Evolutionary conservation across 2,329 filamentous ascomycete genomes (phyloP), one percentile per base, ranked within the genome.

Genomic region (Paecilomyces dactylethromorphus): DNA sequence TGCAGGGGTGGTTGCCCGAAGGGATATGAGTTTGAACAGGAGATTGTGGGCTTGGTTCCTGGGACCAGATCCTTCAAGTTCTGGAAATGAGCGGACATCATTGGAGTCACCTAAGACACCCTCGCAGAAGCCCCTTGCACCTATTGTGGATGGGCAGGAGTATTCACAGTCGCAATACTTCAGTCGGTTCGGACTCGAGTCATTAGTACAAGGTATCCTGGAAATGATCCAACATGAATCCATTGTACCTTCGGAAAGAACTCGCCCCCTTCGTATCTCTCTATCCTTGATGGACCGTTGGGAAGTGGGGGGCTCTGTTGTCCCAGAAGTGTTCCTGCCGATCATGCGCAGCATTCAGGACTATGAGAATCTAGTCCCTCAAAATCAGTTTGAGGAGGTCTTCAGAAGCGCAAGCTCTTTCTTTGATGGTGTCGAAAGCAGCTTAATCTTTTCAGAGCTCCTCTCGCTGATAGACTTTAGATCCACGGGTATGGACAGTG

Each of bases 201-300:
- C 90, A 1, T 78, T 99, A 50, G 88, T 87, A 3, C 83, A 82
- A 51, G 90, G 91, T 21, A 79, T 97, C 11, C 78, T 95, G 15
- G 83, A 84, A 53, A 89, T 96, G 86, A 88, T 97, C 61, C 82
- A 83, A 53, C 77, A 81, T 18, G 75, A 80, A 50, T 78, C 79
- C 51, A 71, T 68, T 4, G 79, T 79, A 57, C 83, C 89, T 0
- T 74, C 82, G 0, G 91, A 95, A 68, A 83, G 87, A 70, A 91
- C 92, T 21, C 87, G 87, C 45, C 93, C 94, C 0, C 97, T 96
- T 70, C 87, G 92, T 58, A 91, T 97, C 62, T 95, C 92, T 68
- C 82, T 97, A 2, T 97, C 95, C 15, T 80, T 99, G 56, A 97
- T 99, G 94, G 94, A 99, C 75, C 87, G 92, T 59, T 97, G 92